Evolutionary conservation across 2,329 filamentous ascomycete genomes (phyloP), one percentile per base, ranked within the genome.

Genomic region (Trichoderma endophyticum): DNA sequence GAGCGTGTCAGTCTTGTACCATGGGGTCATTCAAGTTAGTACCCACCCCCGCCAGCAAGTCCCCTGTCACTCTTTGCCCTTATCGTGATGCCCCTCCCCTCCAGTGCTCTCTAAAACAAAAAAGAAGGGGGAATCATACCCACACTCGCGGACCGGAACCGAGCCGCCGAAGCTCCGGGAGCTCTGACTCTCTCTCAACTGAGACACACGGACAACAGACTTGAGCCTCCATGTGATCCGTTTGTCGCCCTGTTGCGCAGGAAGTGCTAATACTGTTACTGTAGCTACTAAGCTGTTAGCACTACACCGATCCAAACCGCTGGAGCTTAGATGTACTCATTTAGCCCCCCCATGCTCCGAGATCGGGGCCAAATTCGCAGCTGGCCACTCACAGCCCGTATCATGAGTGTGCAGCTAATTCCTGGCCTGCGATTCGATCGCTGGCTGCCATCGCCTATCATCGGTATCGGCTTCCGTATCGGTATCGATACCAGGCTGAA

Each of bases 161-260:
- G 39, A 70, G 43, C 57, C 36, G 28, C 67, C 56, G 57, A 70
- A 70, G 39, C 67, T 51, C 67, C 67, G 66, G 43, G n/a, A 54
- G 48, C 21, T 54, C 48, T n/a, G 43, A 51, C 48, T 48, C 18
- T n/a, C 12, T 39, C 9, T 48, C n/a, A 0, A 11, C 43, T n/a
- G 8, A 8, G 18, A 48, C 8, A 48, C 11, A 54, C 48, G 8
- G 21, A 24, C 21, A 9, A 24, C 4, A 24, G 21, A 24, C 21
- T 54, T 11, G 48, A 51, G n/a, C 48, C 14, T 51, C 39, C 39
- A 43, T 21, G 21, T 24, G 48, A 54, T 51, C 43, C 9, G 43
- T 51, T 51, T 51, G 43, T 51, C 8, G 43, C n/a, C 43, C 43
- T 51, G 43, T 51, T 21, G n/a, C n/a, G n/a, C n/a, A 21, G n/a